Conservation (phyloP, 2,329 filamentous ascomycete species). For the Trichoderma harzianum region DNA sequence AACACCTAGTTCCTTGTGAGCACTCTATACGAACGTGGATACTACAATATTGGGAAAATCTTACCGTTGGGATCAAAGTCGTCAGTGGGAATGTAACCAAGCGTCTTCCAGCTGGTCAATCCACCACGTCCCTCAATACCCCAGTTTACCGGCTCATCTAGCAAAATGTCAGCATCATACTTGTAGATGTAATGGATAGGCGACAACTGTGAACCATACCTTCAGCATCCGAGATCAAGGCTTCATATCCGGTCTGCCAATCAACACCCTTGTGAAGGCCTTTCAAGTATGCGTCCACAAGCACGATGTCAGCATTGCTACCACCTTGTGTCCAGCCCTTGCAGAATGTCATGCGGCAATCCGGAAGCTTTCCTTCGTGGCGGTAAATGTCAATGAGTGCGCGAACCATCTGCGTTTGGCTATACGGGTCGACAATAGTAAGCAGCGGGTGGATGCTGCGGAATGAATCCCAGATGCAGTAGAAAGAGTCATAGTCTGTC, state of each 20-base stretch:
- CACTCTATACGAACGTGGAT: neutral
- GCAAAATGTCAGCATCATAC: constrained; percentile 29
- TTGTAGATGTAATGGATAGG: too few relatives aligned
- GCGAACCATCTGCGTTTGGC: constrained; percentile 66
- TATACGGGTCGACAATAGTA: constrained; percentile 66
- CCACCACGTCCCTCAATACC: constrained; percentile 68
- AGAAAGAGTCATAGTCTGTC: constrained; percentile 61
- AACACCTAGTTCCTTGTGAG: constrained; percentile 25
- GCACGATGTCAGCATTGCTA: constrained; percentile 69
- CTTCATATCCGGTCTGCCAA: constrained; percentile 69
- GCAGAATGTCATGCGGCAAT: constrained; percentile 73
- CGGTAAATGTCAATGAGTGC: constrained; percentile 70
- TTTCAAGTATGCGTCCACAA: constrained; percentile 68
- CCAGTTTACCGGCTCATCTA: constrained; percentile 57
- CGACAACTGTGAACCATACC: constrained; percentile 27
- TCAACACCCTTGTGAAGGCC: constrained; percentile 60
- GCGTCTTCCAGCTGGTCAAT: constrained; percentile 64
- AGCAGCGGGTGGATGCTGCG: constrained; percentile 68
- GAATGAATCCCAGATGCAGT: constrained; percentile 72
- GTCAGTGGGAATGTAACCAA: constrained; percentile 69
- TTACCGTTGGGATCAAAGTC: constrained; percentile 60
- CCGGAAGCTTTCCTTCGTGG: constrained; percentile 65
- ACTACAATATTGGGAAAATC: neutral
- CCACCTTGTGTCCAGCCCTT: constrained; percentile 76
- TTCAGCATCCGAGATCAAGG: constrained; percentile 70